These are phyloP conservation scores for Xylaria castorea DNA, from an alignment of 495 filamentous ascomycete species.

Conservation along the genomic window DNA sequence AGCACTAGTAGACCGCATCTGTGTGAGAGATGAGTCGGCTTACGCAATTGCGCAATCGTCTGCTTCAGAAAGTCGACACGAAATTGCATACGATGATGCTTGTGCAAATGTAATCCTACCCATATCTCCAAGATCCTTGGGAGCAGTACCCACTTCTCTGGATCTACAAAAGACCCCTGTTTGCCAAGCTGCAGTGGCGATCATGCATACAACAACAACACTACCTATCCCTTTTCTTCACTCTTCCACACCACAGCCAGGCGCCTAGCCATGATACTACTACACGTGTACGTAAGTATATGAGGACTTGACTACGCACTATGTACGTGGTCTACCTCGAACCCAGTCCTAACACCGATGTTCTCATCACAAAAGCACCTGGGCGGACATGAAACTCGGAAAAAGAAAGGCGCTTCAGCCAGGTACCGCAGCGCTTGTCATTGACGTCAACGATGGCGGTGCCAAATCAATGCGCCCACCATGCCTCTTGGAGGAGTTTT, in stretches of 20 bases:
- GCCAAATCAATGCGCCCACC: background rate
- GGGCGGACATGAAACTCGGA: background rate
- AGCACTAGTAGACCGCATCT: constrained; percentile 1
- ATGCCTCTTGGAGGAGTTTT: constrained; percentile 4
- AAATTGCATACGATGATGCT: constrained; percentile 2
- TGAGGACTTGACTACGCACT: background rate
- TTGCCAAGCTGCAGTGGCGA: constrained; percentile 26
- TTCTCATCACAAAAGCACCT: background rate
- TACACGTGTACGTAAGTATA: background rate
- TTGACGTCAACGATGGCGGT: constrained; percentile 25
- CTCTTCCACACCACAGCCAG: background rate
- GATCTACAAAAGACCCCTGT: constrained; percentile 25
- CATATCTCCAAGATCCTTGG: constrained; percentile 22
- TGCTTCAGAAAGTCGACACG: background rate
- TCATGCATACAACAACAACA: constrained; percentile 23
- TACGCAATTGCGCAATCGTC: background rate
- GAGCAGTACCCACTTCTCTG: constrained; percentile 21
- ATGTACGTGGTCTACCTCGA: background rate
- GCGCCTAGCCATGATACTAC: background rate
- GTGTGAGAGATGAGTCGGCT: background rate
- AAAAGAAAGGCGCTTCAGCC: constrained; percentile 19
- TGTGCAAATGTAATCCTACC: constrained; percentile 21
- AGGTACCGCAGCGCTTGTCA: constrained; percentile 1
- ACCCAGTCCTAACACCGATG: background rate
- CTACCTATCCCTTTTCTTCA: constrained; percentile 19